Percentiles rank a stretch among this genome's conserved stretches.
These are phyloP conservation scores for Boletus sp. DNA, from an alignment of 768 basidiomycete genomes.

Conservation along the genomic window DNA sequence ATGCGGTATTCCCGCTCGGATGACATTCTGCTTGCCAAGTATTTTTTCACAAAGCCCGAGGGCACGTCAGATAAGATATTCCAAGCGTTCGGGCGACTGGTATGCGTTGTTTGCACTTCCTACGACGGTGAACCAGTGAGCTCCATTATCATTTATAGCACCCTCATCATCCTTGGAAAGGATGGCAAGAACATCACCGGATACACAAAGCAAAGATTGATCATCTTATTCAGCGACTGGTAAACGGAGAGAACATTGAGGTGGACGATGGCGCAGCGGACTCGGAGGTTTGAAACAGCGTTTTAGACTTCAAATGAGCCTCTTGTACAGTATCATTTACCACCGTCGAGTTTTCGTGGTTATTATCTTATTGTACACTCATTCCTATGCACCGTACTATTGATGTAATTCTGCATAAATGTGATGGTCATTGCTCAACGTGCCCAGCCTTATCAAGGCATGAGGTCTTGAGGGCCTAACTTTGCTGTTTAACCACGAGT, in stretches of 20 bases:
- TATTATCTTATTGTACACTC: conserved; percentile 14
- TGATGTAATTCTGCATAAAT: not conserved
- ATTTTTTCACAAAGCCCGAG: conserved; percentile 69
- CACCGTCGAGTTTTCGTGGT: not conserved
- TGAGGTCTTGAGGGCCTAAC: not conserved
- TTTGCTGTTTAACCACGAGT: not conserved
- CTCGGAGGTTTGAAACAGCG: conserved; percentile 23
- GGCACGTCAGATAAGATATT: conserved; percentile 85
- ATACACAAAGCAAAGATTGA: conserved; percentile 88
- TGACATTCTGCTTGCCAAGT: conserved; percentile 75
- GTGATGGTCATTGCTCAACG: not conserved
- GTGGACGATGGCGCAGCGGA: conserved; percentile 27
- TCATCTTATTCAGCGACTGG: conserved; percentile 64
- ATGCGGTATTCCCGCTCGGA: conserved; percentile 81
- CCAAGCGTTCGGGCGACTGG: conserved; percentile 72
- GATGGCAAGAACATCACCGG: conserved; percentile 90
- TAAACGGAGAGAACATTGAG: conserved; percentile 55
- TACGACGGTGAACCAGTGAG: not conserved
- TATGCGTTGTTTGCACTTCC: conserved; percentile 33
- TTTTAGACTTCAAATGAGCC: not conserved
- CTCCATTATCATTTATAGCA: conserved; percentile 45
- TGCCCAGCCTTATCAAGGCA: not conserved
- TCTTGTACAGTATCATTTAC: conserved; percentile 8
- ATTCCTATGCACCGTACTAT: conserved; percentile 1
- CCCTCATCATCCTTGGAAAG: conserved; percentile 91